These are phyloP conservation scores for Tylopilus balloui DNA, from an alignment of 768 basidiomycete genomes.

Conservation along the genomic window DNA sequence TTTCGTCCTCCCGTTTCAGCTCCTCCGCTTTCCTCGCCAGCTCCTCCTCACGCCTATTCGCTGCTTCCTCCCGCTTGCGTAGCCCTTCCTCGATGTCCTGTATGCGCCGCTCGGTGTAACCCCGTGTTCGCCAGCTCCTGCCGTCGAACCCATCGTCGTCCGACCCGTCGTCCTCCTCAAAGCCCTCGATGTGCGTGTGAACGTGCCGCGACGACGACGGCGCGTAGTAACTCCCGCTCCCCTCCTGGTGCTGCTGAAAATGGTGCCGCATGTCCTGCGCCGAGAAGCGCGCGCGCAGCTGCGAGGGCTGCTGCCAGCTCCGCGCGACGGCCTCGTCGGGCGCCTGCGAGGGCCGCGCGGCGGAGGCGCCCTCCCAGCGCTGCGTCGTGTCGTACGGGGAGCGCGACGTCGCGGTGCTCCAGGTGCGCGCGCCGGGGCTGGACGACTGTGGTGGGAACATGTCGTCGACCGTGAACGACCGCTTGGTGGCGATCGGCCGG, in stretches of 20 bases:
- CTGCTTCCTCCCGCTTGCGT: conserved; percentile 33
- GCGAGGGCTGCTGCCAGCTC: conserved; percentile 31
- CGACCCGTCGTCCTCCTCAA: conserved; percentile 26
- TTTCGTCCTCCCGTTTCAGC: conserved; percentile 28
- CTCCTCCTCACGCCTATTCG: conserved; percentile 31
- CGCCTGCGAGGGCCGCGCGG: conserved; percentile 29
- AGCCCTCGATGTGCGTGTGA: conserved; percentile 27
- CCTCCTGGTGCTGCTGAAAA: conserved; percentile 21
- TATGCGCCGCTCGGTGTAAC: conserved; percentile 30
- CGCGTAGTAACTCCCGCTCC: not conserved
- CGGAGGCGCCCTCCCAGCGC: conserved; percentile 25
- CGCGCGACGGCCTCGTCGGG: conserved; percentile 25
- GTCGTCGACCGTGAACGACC: conserved; percentile 28
- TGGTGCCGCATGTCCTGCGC: conserved; percentile 30
- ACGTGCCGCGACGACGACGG: conserved; percentile 14
- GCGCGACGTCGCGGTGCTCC: conserved; percentile 17
- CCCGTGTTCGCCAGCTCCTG: conserved; percentile 25
- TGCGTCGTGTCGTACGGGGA: conserved; percentile 27
- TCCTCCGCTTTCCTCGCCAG: conserved; percentile 36
- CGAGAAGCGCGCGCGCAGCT: conserved; percentile 24
- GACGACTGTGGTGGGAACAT: conserved; percentile 19
- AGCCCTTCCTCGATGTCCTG: conserved; percentile 32
- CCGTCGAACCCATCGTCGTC: conserved; percentile 33
- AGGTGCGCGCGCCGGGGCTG: conserved; percentile 20
- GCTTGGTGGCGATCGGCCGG: conserved; percentile 30